Evolutionary conservation across 257 asterid species (phyloP), one percentile per base, ranked within the genome.

Genomic region (Petrea volubilis): DNA sequence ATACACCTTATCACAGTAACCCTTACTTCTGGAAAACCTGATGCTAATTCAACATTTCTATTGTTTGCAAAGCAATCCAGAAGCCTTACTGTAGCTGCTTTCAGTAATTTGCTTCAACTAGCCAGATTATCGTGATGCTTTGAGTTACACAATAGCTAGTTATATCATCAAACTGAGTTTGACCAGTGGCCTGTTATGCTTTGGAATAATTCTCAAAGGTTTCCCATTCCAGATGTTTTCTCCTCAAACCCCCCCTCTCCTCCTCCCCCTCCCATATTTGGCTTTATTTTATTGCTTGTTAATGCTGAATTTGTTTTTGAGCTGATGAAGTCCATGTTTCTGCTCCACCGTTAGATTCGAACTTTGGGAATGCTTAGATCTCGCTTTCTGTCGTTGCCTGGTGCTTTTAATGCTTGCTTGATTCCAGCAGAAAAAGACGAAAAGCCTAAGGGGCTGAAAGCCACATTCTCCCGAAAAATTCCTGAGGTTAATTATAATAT

Each of bases 351-450:
- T 72, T 89, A 94, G 99, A 94, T 94, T 79, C 93, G 99, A 53
- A 91, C 97, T 5, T 66, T 91, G 85, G 93, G 78, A 78, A 88
- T 94, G 97, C 97, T 94, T 72, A 85, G 99, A 82, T 94, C 97
- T 72, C 93, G 99, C 67, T 94, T 94, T 81, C 83, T 71, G 77
- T 82, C 98, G 53, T 63, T 94, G 73, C 99, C 99, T 25, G 96
- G 92, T 66, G 99, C 97, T 78, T 91, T 94, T 73, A 94, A 87
- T 81, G 93, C 67, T 63, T 29, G 96, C 77, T 81, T 94, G 85
- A 82, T 90, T 70, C 99, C 99, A 34, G 74, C 28, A 51, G 97
- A 91, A 72, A 89, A 85, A 64, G 85, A 63, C 67, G 86, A 74
- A 66, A 87, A 84, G 73, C 90, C 83, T 20, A 93, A 86, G 79